phyloP scores from a whole-genome alignment of 23 red algal genomes.

The Chondrus crispus region DNA sequence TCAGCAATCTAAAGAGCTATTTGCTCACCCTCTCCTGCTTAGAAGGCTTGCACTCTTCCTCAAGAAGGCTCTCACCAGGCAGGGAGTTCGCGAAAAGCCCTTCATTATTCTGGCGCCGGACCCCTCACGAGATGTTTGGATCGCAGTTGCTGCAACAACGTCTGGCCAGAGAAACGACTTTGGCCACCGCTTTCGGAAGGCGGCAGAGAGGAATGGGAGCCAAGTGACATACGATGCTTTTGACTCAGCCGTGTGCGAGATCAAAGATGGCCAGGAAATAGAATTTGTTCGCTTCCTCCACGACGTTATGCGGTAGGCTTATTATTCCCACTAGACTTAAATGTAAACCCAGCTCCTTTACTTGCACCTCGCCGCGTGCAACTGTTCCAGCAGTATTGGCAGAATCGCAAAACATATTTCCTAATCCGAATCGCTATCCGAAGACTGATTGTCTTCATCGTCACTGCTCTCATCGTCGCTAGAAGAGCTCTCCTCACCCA shows the following conservation, averaged over 20 bases:
- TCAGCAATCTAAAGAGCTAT: constrained; percentile 49
- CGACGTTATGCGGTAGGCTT: constrained; percentile 56
- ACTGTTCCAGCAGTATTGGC: neutral
- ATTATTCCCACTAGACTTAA: neutral
- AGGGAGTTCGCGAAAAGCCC: constrained; percentile 72
- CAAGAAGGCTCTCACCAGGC: constrained; percentile 40
- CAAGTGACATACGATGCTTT: constrained; percentile 62
- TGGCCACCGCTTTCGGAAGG: constrained; percentile 61
- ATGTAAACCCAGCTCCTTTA: neutral
- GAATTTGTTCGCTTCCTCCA: constrained; percentile 84
- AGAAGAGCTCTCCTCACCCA: neutral
- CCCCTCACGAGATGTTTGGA: constrained; percentile 31
- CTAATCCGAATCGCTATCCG: neutral
- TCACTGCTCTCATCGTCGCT: neutral
- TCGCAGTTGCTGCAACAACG: constrained; percentile 60
- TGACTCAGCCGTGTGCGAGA: constrained; percentile 61
- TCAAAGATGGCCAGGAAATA: constrained; percentile 78
- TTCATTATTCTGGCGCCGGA: constrained; percentile 73
- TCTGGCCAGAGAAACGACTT: constrained; percentile 54
- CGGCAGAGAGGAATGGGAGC: constrained; percentile 63
- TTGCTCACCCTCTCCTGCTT: constrained; percentile 56
- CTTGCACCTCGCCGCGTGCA: neutral
- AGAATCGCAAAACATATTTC: neutral
- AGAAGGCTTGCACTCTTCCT: constrained; percentile 66
- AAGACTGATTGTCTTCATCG: neutral